Evolutionary conservation across 495 filamentous ascomycete genomes (phyloP).

Genomic region (Astrothelium subdiscretum): DNA sequence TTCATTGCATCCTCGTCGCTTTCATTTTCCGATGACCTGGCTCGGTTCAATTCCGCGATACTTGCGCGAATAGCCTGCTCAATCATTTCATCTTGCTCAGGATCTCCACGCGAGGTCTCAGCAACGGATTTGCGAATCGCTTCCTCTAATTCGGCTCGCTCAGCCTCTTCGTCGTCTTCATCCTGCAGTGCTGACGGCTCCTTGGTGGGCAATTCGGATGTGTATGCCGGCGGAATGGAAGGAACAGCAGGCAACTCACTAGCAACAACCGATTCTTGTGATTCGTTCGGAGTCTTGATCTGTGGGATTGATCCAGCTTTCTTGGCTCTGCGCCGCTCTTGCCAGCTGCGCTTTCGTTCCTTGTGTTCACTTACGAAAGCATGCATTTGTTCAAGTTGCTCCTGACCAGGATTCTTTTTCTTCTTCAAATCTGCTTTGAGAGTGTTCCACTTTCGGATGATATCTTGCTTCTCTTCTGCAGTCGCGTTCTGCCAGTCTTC

Average conservation of each 20-base stretch:
- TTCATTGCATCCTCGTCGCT: conserved; percentile 24
- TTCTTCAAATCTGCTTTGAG: conserved; percentile 43
- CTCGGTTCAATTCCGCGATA: conserved; percentile 44
- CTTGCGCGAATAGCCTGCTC: conserved; percentile 60
- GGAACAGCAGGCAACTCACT: background rate
- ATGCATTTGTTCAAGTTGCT: conserved; percentile 18
- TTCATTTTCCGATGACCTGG: conserved; percentile 16
- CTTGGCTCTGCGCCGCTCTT: background rate
- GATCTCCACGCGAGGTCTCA: conserved; percentile 55
- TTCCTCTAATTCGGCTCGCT: conserved; percentile 48
- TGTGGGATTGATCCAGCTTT: background rate
- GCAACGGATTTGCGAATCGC: conserved; percentile 57
- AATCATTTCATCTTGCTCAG: conserved; percentile 53
- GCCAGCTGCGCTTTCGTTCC: background rate
- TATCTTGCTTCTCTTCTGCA: conserved; percentile 42
- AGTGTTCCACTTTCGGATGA: conserved; percentile 46
- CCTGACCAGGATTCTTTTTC: conserved; percentile 40
- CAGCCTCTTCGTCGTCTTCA: conserved; percentile 12
- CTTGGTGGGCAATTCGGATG: background rate
- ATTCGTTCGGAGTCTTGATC: background rate
- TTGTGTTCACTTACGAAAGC: background rate
- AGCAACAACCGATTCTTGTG: background rate
- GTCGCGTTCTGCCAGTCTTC: conserved; percentile 43
- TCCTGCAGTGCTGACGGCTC: background rate
- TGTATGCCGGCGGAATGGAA: background rate